Conservation (phyloP, 1,284 basidiomycete genomes). For the Sanguinoderma infundibulare region DNA sequence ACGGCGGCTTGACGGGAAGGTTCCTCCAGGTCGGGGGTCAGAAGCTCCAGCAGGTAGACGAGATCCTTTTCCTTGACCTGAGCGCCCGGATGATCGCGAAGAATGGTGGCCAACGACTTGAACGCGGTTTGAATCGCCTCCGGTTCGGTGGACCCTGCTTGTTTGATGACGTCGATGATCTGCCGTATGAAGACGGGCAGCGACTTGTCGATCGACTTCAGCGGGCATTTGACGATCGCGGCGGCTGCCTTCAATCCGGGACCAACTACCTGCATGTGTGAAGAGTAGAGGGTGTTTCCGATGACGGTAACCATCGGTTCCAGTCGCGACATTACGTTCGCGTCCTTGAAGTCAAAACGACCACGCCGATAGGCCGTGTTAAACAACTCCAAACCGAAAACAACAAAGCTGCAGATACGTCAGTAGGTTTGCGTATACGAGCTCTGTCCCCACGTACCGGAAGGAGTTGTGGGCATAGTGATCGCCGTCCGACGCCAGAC, state of each 20-base stretch:
- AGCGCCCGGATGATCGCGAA: conserved; percentile 84
- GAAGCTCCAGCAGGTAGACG: conserved; percentile 83
- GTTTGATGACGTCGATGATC: conserved; percentile 85
- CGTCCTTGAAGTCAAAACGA: conserved; percentile 85
- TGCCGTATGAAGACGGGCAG: conserved; percentile 88
- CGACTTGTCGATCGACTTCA: conserved; percentile 78
- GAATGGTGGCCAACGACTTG: conserved; percentile 83
- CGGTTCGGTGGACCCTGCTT: conserved; percentile 87
- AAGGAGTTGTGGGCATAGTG: conserved; percentile 87
- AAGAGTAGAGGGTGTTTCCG: conserved; percentile 93
- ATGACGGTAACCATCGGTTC: conserved; percentile 88
- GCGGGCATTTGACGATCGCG: conserved; percentile 84
- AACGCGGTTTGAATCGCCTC: conserved; percentile 90
- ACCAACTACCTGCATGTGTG: conserved; percentile 78
- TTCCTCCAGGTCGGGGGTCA: conserved; percentile 94
- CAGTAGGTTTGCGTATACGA: conserved; percentile 2
- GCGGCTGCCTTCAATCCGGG: conserved; percentile 84
- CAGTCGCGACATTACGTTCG: conserved; percentile 74
- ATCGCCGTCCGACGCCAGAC: conserved; percentile 59
- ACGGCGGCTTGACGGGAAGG: conserved; percentile 85
- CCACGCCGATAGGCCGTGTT: conserved; percentile 86
- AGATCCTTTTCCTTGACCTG: conserved; percentile 91
- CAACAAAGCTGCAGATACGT: conserved; percentile 72
- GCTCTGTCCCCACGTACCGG: conserved; percentile 47
- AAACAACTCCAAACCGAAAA: conserved; percentile 93